phyloP scores from a whole-genome alignment of 2,329 filamentous ascomycete species.

The Alternaria sp. region DNA sequence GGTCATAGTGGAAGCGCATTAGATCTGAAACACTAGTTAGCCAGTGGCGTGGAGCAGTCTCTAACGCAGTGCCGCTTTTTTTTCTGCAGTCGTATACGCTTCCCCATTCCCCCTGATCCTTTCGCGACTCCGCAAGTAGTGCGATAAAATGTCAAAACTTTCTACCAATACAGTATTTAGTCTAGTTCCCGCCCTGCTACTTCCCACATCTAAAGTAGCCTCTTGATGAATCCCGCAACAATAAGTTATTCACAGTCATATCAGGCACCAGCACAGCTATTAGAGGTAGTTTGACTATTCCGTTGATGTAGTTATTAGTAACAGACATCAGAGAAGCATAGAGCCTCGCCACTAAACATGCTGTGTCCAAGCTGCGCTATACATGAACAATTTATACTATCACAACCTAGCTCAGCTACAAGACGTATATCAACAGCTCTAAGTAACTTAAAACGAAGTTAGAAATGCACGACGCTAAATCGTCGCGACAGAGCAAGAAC shows the following conservation, averaged over 20 bases:
- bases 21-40: background rate
- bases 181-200: constrained; percentile 1
- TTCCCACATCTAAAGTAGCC: constrained; percentile 3
- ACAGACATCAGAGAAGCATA: constrained; percentile 3
- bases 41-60: constrained; percentile 6
- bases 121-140: background rate
- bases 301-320: background rate
- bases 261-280: background rate
- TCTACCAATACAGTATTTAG: constrained; percentile 10
- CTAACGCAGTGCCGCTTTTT: constrained; percentile 1
- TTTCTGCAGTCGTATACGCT: background rate
- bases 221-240: background rate
- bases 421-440: constrained; percentile 2
- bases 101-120: constrained; percentile 2
- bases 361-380: constrained; percentile 11
- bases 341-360: constrained; percentile 8
- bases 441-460: constrained; percentile 5
- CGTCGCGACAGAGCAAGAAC: constrained; percentile 3
- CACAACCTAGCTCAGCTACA: constrained; percentile 9
- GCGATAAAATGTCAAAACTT: background rate
- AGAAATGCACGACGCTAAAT: background rate
- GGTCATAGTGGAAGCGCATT: constrained; percentile 1
- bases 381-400: constrained; percentile 10
- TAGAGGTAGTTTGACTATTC: background rate
- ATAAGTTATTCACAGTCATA: constrained; percentile 3